A percentile compares a stretch with the other conserved stretches of the same genome.
These are phyloP conservation scores for Blastocystis sp. DNA, from an alignment of 352 stramenopile genomes.

Conservation along the genomic window DNA sequence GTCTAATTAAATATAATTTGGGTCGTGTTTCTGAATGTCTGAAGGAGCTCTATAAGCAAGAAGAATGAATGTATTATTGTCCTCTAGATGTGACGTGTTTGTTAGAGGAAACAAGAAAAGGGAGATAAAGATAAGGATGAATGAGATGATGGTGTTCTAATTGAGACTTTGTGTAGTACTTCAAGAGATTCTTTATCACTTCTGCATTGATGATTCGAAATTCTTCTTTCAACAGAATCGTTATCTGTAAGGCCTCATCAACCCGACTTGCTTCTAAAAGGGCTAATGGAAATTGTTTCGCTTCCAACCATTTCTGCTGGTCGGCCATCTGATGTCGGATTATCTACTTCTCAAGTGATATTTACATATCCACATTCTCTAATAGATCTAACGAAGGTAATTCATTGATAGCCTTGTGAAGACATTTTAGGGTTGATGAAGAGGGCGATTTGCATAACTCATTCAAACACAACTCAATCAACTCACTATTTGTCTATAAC, in stretches of 20 bases:
- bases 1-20: conserved; percentile 60
- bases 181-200: not conserved
- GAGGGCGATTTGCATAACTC: no score
- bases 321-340: no score
- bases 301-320: not conserved
- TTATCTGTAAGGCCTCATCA: not conserved
- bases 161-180: not conserved
- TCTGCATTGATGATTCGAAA: not conserved
- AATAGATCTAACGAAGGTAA: no score
- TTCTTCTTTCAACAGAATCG: not conserved
- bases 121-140: not conserved
- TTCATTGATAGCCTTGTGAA: no score
- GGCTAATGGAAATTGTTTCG: conserved; percentile 18
- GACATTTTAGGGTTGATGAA: no score
- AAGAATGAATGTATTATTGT: no score
- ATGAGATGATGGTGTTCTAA: no score
- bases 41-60: conserved; percentile 23
- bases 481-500: no score
- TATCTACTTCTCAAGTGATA: no score
- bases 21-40: conserved; percentile 28
- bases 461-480: no score
- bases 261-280: not conserved
- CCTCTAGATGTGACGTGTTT: no score
- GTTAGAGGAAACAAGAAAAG: conserved; percentile 1
- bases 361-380: no score